A percentile compares a stretch with the other conserved stretches of the same genome.
Conservation (phyloP, 177 flowering plant species). For the Vitis hybrid region DNA sequence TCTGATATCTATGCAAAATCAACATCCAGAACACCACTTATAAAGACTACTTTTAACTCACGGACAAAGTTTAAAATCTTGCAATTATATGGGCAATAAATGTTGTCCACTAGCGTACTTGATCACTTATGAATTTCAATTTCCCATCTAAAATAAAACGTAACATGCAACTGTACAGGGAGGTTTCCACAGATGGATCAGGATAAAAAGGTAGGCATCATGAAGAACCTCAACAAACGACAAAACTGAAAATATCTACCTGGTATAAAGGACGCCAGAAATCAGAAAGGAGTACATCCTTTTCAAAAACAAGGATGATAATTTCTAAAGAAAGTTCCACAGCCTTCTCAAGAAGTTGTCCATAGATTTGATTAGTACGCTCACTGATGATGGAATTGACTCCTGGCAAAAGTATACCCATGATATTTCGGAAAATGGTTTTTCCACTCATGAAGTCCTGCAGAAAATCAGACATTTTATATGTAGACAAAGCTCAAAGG, state of each 20-base stretch:
- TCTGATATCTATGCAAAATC: too few relatives aligned
- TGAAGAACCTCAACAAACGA: not conserved
- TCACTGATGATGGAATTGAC: conserved; percentile 66
- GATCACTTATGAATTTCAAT: too few relatives aligned
- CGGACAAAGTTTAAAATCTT: too few relatives aligned
- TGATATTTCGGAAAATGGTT: conserved; percentile 75
- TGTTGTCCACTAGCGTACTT: too few relatives aligned
- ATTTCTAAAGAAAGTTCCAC: conserved; percentile 85
- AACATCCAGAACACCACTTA: too few relatives aligned
- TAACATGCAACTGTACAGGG: too few relatives aligned
- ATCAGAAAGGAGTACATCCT: conserved; percentile 79
- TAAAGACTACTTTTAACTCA: too few relatives aligned
- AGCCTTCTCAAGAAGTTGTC: conserved; percentile 83
- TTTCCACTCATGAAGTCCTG: conserved; percentile 99
- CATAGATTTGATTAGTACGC: conserved; percentile 72
- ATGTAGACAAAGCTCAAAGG: not conserved
- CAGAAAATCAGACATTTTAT: conserved; percentile 10
- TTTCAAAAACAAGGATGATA: conserved; percentile 71
- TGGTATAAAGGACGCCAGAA: conserved; percentile 93
- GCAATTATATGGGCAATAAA: too few relatives aligned
- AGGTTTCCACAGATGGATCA: too few relatives aligned
- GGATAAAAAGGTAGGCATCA: too few relatives aligned
- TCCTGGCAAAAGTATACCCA: conserved; percentile 81
- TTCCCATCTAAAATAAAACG: too few relatives aligned
- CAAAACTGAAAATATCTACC: conserved; percentile 33